Evolutionary conservation across 176 grass and related monocot species (phyloP).

Genomic region (Carex littledalei): DNA sequence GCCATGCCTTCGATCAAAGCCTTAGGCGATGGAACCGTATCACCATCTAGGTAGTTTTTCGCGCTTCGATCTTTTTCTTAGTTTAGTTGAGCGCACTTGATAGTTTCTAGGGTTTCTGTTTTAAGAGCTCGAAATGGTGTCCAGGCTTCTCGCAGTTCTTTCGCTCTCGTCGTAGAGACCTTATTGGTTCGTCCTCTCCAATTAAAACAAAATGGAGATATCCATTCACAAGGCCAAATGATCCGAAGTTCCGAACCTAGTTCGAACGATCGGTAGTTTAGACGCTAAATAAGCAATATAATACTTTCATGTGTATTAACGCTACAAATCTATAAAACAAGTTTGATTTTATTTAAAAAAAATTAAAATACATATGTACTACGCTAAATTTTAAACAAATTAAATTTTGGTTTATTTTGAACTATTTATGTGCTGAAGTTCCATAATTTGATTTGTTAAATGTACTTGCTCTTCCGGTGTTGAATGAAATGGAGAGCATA

Average conservation of each 20-base stretch:
- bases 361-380: too few relatives aligned
- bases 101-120: constrained; percentile 18
- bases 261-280: too few relatives aligned
- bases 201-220: not conserved
- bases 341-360: too few relatives aligned
- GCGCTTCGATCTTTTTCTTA: constrained; percentile 10
- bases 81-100: constrained; percentile 8
- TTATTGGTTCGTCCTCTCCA: not conserved
- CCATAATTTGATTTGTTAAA: too few relatives aligned
- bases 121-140: not conserved
- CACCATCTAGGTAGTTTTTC: not conserved
- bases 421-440: too few relatives aligned
- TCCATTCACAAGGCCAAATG: not conserved
- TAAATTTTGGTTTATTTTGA: too few relatives aligned
- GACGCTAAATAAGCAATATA: too few relatives aligned
- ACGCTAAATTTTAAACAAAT: too few relatives aligned
- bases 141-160: not conserved
- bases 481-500: not conserved
- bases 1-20: constrained; percentile 22
- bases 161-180: not conserved
- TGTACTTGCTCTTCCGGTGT: not conserved
- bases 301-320: too few relatives aligned
- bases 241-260: too few relatives aligned
- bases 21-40: not conserved
- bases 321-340: too few relatives aligned